phyloP scores from a whole-genome alignment of 1,284 basidiomycete species.

The Lignosus rhinocerotis region DNA sequence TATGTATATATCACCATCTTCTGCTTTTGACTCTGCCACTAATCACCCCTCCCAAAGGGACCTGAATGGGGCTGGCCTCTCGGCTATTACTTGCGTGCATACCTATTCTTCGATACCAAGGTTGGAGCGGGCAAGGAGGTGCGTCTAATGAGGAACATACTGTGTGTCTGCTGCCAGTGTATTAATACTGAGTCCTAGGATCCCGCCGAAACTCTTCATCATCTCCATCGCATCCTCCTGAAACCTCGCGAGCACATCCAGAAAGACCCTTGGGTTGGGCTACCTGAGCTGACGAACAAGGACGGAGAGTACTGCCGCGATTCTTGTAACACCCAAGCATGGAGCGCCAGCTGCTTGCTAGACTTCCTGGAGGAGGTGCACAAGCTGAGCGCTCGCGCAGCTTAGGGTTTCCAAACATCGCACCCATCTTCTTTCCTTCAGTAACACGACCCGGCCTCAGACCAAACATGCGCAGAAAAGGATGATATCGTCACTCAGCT shows the following conservation, averaged over 20 bases:
- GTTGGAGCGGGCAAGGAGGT: conserved; percentile 67
- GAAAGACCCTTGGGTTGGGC: conserved; percentile 84
- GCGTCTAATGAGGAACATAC: conserved; percentile 29
- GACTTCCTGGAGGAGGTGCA: conserved; percentile 84
- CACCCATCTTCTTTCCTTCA: too few relatives aligned
- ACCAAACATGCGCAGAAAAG: too few relatives aligned
- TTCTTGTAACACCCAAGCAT: conserved; percentile 90
- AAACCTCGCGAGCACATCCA: conserved; percentile 72
- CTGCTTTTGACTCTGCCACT: background rate
- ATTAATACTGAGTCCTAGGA: conserved; percentile 46
- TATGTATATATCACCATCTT: conserved; percentile 34
- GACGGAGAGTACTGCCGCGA: conserved; percentile 82
- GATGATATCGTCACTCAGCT: too few relatives aligned
- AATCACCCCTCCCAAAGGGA: conserved; percentile 44
- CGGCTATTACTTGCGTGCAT: conserved; percentile 94
- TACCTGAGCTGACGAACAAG: conserved; percentile 90
- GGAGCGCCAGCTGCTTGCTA: conserved; percentile 86
- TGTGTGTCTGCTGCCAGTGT: background rate
- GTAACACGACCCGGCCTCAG: too few relatives aligned
- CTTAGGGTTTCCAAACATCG: background rate
- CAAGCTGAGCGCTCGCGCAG: conserved; percentile 29
- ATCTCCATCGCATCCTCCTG: conserved; percentile 74
- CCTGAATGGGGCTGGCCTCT: conserved; percentile 94
- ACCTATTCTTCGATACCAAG: conserved; percentile 79
- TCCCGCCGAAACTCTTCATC: conserved; percentile 71